Percentiles rank a stretch among this genome's conserved stretches.
Evolutionary conservation across 345 rosid genomes (phyloP).

Genomic region (Toxicodendron radicans): DNA sequence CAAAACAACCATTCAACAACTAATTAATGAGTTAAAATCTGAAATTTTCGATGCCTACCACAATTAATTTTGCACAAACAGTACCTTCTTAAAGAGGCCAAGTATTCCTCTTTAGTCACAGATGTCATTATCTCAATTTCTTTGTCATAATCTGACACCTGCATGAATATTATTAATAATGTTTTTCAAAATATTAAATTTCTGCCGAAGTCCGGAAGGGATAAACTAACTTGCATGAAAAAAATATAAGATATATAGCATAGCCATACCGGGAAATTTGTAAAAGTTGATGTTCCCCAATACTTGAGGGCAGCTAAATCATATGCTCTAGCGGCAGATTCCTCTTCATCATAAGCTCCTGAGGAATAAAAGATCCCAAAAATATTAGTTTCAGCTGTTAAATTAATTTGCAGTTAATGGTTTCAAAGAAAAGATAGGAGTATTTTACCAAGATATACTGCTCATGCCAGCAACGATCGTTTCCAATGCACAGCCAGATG

Average conservation of each 20-base stretch:
- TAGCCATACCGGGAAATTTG: constrained; percentile 31
- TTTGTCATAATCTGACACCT: constrained; percentile 36
- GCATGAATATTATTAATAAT: not conserved
- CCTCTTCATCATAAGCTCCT: constrained; percentile 50
- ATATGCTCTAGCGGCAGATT: constrained; percentile 46
- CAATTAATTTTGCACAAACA: not conserved
- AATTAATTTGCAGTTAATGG: not conserved
- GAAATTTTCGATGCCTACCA: not conserved
- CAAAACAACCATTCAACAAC: not conserved
- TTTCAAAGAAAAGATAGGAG: not conserved
- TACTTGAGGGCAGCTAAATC: constrained; percentile 47
- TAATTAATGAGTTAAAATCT: too few species aligned
- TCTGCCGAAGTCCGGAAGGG: not conserved
- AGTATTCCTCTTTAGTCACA: constrained; percentile 39
- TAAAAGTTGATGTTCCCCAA: constrained; percentile 39
- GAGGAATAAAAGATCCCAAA: not conserved
- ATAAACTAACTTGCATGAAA: not conserved
- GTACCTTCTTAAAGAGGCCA: constrained; percentile 41
- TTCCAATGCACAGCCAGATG: not conserved
- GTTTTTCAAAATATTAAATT: not conserved
- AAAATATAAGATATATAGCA: not conserved
- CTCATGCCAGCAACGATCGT: constrained; percentile 8
- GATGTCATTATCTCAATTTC: constrained; percentile 40
- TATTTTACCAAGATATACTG: constrained; percentile 43
- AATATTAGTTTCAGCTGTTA: not conserved